phyloP scores from a whole-genome alignment of 1,139 yeast genomes.

The Candida sp. region DNA sequence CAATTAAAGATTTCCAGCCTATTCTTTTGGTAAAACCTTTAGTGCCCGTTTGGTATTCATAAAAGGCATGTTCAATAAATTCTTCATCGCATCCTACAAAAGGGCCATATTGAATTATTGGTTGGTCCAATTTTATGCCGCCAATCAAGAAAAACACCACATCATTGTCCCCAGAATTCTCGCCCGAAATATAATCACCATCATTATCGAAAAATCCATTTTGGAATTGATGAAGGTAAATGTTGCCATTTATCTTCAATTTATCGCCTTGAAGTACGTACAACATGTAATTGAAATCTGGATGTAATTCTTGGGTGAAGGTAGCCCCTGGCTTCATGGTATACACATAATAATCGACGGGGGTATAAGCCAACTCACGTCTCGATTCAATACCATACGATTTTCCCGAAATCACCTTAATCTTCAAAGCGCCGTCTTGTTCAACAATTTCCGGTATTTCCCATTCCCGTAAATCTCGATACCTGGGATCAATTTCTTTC shows the following conservation, averaged over 20 bases:
- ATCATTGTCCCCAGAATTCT: conserved; percentile 19
- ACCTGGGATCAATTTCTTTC: conserved; percentile 72
- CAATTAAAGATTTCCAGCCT: conserved; percentile 68
- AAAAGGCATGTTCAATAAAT: conserved; percentile 63
- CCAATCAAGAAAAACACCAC: conserved; percentile 69
- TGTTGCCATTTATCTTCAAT: conserved; percentile 43
- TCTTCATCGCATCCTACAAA: conserved; percentile 70
- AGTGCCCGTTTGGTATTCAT: conserved; percentile 62
- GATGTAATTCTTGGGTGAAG: conserved; percentile 59
- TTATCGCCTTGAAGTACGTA: conserved; percentile 64
- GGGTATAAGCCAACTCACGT: conserved; percentile 80
- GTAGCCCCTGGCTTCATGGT: conserved; percentile 66
- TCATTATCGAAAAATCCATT: conserved; percentile 65
- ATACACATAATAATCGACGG: conserved; percentile 73
- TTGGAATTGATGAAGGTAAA: conserved; percentile 43
- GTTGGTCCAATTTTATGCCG: conserved; percentile 75
- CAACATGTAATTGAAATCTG: conserved; percentile 67
- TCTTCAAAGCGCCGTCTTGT: conserved; percentile 65
- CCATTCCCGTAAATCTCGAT: conserved; percentile 71
- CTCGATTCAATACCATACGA: conserved; percentile 73
- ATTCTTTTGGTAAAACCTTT: conserved; percentile 75
- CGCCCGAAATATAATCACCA: conserved; percentile 56
- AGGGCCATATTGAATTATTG: conserved; percentile 86
- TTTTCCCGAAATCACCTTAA: conserved; percentile 76
- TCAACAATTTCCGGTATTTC: conserved; percentile 66